These are phyloP conservation scores for Allomyces arbusculus DNA, from an alignment of 192 early-diverging fungal species.

Conservation along the genomic window DNA sequence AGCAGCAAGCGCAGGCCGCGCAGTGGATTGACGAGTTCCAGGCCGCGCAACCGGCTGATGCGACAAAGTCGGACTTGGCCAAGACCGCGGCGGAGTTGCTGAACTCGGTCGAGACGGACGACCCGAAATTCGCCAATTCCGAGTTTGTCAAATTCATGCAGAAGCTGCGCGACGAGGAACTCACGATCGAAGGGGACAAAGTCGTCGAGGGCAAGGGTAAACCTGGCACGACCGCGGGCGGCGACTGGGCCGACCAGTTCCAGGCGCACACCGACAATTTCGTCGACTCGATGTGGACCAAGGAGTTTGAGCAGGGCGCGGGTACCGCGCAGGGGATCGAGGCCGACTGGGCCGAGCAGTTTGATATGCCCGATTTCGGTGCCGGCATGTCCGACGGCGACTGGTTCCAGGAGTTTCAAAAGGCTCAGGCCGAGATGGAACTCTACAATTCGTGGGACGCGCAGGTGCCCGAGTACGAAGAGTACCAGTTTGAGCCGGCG, in stretches of 20 bases:
- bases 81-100: constrained; percentile 63
- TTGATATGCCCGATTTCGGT: constrained; percentile 16
- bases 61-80: constrained; percentile 42
- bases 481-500: constrained; percentile 52
- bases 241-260: constrained; percentile 16
- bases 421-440: constrained; percentile 44
- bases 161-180: constrained; percentile 67
- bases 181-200: constrained; percentile 73
- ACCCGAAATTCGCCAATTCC: constrained; percentile 78
- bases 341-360: constrained; percentile 27
- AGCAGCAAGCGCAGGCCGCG: constrained; percentile 13
- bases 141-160: constrained; percentile 87
- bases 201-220: constrained; percentile 30
- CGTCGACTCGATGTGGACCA: constrained; percentile 8
- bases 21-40: constrained; percentile 33
- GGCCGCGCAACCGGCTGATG: constrained; percentile 15
- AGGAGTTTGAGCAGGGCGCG: constrained; percentile 10
- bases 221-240: constrained; percentile 7
- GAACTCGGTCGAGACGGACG: constrained; percentile 42
- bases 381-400: constrained; percentile 2
- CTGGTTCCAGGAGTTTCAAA: constrained; percentile 6
- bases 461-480: constrained; percentile 30
- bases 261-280: constrained; percentile 14
- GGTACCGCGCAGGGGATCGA: constrained; percentile 7
- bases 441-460: constrained; percentile 15